Evolutionary conservation across 2,329 filamentous ascomycete genomes (phyloP), one percentile per base, ranked within the genome.

Genomic region (Aspergillus sclerotialis): DNA sequence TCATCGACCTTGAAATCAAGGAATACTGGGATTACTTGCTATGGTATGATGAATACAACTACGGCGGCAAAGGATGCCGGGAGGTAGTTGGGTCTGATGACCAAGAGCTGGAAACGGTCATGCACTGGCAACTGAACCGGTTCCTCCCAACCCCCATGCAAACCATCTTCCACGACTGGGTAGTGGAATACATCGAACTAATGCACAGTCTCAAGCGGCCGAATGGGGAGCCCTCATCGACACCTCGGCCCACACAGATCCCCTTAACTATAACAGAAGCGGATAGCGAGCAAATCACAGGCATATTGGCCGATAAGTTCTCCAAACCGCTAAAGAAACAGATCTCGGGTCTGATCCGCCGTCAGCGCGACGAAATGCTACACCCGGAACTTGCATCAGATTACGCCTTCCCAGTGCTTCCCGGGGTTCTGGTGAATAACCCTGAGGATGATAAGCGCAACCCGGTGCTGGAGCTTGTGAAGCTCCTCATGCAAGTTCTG

Each of bases 21-120:
- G 92, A 98, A 58, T 99, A 95, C 62, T 99, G 92, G 92, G 92
- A 99, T 60, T 96, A 95, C 52, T 78, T 99, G 0, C 80, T 95
- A 4, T 99, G 92, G 92, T 96, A 96, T 48, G 92, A 99, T 49
- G 87, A 95, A 62, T 95, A 90, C 71, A 98, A 99, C 68, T 96
- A 96, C 52, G 93, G 92, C 36, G 92, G 92, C 40, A 93, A 93
- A 53, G 92, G 85, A 4, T 94, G 87, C 46, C 78, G 82, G 32
- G 78, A 92, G 50, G 84, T 95, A 3, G 72, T 83, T 6, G 80
- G 80, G 47, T 71, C 71, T 7, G 86, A 90, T 49, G 78, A 83
- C 28, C 88, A 95, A 56, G 73, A 77, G 3, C 73, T 96, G 10
- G 84, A 95, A 50, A 92, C 84, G 8, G 79, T 98, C 51, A 96